phyloP scores from a whole-genome alignment of 495 filamentous ascomycete species.

The Cairneyella variabilis region DNA sequence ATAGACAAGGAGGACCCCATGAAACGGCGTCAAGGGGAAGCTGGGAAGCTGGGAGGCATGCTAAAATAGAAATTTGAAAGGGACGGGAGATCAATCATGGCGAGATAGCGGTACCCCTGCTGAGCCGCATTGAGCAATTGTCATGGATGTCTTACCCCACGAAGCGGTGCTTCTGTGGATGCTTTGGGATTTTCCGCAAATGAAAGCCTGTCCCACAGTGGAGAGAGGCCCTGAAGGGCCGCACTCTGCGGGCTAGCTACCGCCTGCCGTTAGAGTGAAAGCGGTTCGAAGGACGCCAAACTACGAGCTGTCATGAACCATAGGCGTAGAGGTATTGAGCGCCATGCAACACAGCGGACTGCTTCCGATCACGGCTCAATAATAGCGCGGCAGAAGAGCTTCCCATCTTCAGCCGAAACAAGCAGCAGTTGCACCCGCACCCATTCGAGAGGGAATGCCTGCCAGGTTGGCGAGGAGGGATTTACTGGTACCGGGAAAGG shows the following conservation, averaged over 20 bases:
- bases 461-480: not conserved
- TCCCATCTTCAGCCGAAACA: constrained; percentile 2
- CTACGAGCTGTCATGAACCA: too few species aligned
- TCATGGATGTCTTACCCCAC: constrained; percentile 10
- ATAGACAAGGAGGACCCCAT: constrained; percentile 20
- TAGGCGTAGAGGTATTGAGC: too few species aligned
- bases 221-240: not conserved
- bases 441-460: not conserved
- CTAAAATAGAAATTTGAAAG: constrained; percentile 20
- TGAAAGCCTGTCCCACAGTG: constrained; percentile 7
- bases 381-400: too few species aligned
- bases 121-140: constrained; percentile 24
- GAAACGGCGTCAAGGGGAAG: constrained; percentile 1
- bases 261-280: too few species aligned
- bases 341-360: too few species aligned
- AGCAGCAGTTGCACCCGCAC: not conserved
- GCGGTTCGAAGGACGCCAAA: too few species aligned
- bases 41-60: not conserved
- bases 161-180: constrained; percentile 1
- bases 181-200: constrained; percentile 18
- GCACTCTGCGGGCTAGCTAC: too few species aligned
- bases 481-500: not conserved
- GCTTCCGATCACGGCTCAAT: too few species aligned
- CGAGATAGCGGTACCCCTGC: constrained; percentile 8
- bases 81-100: constrained; percentile 17